Base-by-base conservation (phyloP, 805 yeast species). In the Candida michaelii region DNA sequence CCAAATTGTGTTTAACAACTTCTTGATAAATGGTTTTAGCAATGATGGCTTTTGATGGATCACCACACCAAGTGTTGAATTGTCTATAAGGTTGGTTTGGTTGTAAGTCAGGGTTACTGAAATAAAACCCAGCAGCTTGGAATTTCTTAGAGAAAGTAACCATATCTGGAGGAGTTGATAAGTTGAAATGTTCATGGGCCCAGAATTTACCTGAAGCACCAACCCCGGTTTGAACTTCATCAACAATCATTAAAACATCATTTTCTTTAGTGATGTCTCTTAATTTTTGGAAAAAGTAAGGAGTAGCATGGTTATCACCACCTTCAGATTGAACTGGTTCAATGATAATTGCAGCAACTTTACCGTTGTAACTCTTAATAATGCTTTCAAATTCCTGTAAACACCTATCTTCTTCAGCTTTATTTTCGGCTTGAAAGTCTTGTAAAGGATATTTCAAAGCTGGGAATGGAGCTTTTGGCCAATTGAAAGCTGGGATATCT, bases 61-160 rank as follows among this genome's bases (percentile, higher is more conserved):
- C 87, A 52, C 87, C 88, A 62, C 86, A 82, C 88, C 88, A 82
- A 46, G 88, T 82, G 73, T 82, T 82, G 69, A 82, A 82, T 58
- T 82, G 87, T 65, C 87, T 74, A 65, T 77, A 82, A 18, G 86
- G 76, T 52, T 71, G 71, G 50, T 73, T 73, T 37, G 86, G 85
- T 48, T 77, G 75, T 55, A 82, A 72, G 13, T 70, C 70, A 11
- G 76, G 74, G 61, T 81, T 80, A 47, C 72, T 72, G 71, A 77
- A 82, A 66, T 73, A 82, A 66, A 79, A 82, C 32, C 88, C 88
- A 3, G 87, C 87, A 39, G 83, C 77, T 63, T 82, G 88, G 71
- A 82, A 79, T 59, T 82, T 82, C 64, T 82, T 82, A 41, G 85
- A 80, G 59, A 82, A 82, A 1, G 87, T 80, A 39, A 82, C 85